phyloP scores from a whole-genome alignment of 306 rosid genomes.

The Sophora flavescens region DNA sequence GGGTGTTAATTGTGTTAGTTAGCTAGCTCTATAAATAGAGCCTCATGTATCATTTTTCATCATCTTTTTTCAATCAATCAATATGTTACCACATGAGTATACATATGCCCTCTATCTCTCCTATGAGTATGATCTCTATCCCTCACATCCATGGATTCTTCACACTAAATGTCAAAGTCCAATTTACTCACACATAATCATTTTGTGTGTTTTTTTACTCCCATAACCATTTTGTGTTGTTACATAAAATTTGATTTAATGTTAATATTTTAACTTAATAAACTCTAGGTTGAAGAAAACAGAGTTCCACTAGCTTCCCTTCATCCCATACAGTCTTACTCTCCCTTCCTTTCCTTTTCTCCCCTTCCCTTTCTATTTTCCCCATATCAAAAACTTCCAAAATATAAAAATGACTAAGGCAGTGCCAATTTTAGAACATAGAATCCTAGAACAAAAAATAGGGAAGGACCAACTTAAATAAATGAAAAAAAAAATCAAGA shows the following conservation, averaged over 20 bases:
- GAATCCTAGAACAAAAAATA: conserved; percentile 8
- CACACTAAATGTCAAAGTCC: too few species aligned
- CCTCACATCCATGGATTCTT: too few species aligned
- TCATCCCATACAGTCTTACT: not conserved
- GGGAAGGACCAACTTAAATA: not conserved
- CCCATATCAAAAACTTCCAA: not conserved
- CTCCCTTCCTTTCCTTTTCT: not conserved
- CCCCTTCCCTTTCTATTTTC: not conserved
- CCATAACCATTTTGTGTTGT: not conserved
- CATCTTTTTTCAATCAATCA: too few species aligned
- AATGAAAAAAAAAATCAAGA: too few species aligned
- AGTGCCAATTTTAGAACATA: not conserved
- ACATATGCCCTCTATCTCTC: too few species aligned
- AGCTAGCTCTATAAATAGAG: too few species aligned
- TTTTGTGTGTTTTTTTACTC: too few species aligned
- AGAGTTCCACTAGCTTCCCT: not conserved
- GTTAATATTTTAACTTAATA: too few species aligned
- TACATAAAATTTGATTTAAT: not conserved
- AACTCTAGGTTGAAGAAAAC: not conserved
- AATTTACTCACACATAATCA: not conserved
- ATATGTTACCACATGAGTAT: too few species aligned
- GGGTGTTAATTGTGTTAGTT: too few species aligned
- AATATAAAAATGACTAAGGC: not conserved
- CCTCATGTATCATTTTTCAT: too few species aligned
- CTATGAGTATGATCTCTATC: too few species aligned